Percentiles rank a stretch among this genome's conserved stretches.
phyloP scores from a whole-genome alignment of 2,329 filamentous ascomycete genomes.

The Thelonectria olida region DNA sequence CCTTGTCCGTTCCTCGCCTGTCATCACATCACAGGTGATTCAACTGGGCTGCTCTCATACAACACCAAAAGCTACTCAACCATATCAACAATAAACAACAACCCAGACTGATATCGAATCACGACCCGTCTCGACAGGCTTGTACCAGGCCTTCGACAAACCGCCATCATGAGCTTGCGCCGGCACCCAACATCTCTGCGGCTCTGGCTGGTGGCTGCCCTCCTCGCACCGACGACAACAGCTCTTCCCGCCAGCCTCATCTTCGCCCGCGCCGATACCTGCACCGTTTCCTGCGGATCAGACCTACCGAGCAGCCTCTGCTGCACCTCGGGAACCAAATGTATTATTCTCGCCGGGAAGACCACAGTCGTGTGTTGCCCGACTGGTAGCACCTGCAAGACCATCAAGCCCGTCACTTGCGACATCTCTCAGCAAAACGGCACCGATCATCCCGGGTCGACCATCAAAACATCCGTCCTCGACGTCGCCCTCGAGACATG shows the following conservation, averaged over 20 bases:
- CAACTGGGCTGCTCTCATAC: no score
- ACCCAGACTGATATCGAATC: background rate
- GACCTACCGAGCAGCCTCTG: slow-evolving; percentile 73
- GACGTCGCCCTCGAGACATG: slow-evolving; percentile 65
- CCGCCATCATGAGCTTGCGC: slow-evolving; percentile 28
- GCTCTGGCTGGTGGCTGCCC: slow-evolving; percentile 50
- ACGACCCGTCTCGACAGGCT: background rate
- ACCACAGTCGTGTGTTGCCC: slow-evolving; percentile 80
- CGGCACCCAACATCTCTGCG: slow-evolving; percentile 40
- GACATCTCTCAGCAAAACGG: slow-evolving; percentile 70
- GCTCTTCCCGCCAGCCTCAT: slow-evolving; percentile 51
- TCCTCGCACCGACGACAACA: slow-evolving; percentile 48
- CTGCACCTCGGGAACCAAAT: slow-evolving; percentile 64
- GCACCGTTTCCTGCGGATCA: slow-evolving; percentile 63
- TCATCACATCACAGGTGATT: no score
- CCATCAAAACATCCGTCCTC: slow-evolving; percentile 73
- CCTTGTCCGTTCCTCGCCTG: background rate
- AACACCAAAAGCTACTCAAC: background rate
- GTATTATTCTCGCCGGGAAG: slow-evolving; percentile 68
- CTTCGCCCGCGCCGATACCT: slow-evolving; percentile 58
- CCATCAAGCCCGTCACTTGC: slow-evolving; percentile 72
- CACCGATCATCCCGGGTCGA: slow-evolving; percentile 61
- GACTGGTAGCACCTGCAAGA: slow-evolving; percentile 62
- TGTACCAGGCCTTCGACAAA: background rate
- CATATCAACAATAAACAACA: slow-evolving; percentile 1